Evolutionary conservation across 371 early-diverging fungal genomes (phyloP), one percentile per base, ranked within the genome.

Genomic region (Homolaphlyctis polyrhiza): DNA sequence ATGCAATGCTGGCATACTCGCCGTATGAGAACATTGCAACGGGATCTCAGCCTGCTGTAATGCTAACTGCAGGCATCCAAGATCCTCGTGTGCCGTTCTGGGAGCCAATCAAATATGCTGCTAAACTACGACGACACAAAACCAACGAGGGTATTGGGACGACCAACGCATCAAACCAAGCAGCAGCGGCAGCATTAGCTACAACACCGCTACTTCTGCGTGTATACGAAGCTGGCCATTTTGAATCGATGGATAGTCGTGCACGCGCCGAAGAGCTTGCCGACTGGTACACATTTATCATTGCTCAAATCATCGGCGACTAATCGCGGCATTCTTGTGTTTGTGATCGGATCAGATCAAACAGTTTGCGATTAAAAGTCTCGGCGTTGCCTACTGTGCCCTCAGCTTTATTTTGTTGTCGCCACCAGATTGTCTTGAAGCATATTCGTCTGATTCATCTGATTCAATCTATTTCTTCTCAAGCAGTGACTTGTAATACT

Each of bases 21-120:
- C 85, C 85, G 18, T 85, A 85, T 57, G 69, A 75, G 30, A 72
- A 74, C 29, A 70, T 82, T 11, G 57, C 13, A 27, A 47, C 39
- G 0, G 47, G 32, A 29, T 55, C 59, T 11, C 68, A 74, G 28
- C 84, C 82, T 0, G 66, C 70, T 13, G 63, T 77, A 45, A 67
- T 76, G 66, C 67, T 85, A 21, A 69, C 73, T 50, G 69, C 74
- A 0, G 86, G 85, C 0, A 25, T 81, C 5, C 14, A 66, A 0
- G 85, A 85, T 58, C 50, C 70, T 4, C 68, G 85, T 0, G 85
- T 85, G 0, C 78, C 71, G 13, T 84, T 67, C 64, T 76, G 67
- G 13, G 85, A 85, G 66, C 80, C 86, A 8, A 60, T 74, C 13
- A 85, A 83, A 62, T 84, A 55, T 67, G 77, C 81, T 25, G 81